Conservation (phyloP, 495 filamentous ascomycete species). For the Tuber umbilicatum region DNA sequence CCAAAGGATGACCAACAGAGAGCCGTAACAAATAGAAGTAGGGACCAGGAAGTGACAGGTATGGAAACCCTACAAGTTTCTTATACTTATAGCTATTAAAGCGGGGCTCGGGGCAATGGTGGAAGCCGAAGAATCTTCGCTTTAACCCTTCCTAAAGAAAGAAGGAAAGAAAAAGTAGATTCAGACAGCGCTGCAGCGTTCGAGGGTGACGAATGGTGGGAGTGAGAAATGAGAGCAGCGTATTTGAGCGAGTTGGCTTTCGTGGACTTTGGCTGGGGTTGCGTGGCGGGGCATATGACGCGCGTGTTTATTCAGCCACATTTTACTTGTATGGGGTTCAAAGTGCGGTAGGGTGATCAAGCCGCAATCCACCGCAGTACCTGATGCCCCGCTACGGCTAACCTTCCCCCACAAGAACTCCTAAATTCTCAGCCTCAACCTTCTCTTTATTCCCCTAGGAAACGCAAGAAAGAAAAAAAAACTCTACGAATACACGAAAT, state of each 20-base stretch:
- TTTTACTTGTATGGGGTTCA: not conserved
- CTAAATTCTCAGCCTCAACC: not conserved
- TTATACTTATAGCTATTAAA: not conserved
- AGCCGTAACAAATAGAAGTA: not conserved
- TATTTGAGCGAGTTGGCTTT: not conserved
- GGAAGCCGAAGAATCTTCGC: not conserved
- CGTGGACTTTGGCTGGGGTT: not conserved
- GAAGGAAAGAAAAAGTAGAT: not conserved
- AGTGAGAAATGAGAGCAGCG: not conserved
- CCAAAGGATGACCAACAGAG: not conserved
- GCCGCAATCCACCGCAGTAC: not conserved
- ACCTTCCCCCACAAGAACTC: not conserved
- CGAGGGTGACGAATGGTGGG: not conserved
- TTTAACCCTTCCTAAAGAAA: not conserved
- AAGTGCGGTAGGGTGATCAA: not conserved
- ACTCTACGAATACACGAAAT: constrained; percentile 18
- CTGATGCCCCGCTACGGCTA: not conserved
- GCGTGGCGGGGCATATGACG: not conserved
- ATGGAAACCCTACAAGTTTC: not conserved
- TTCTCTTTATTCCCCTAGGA: not conserved
- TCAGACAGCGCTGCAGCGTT: not conserved
- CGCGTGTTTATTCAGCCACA: constrained; percentile 2
- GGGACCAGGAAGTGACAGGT: not conserved
- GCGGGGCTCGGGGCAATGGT: not conserved
- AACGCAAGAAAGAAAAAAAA: not conserved